Base-by-base conservation (phyloP, 306 rosid species). In the Cicer cuneatum region DNA sequence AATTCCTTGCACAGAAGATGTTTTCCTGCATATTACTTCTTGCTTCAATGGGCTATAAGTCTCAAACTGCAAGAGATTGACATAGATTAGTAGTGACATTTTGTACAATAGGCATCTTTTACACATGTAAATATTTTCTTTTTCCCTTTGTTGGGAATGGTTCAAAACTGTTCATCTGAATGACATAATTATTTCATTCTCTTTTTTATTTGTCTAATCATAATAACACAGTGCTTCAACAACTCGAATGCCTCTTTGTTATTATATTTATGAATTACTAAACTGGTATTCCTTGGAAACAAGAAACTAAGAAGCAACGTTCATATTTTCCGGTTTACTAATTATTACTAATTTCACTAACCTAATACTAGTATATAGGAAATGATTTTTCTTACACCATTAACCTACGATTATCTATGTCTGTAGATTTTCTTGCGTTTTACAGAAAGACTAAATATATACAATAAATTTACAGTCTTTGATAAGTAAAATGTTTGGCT, bases 1-100 rank as follows among this genome's bases (percentile, higher is more conserved):
- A 60, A 60, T 60, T 35, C 66, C 66, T 60, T 60, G 66, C 66
- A 60, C 11, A 0, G 66, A 60, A 60, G 43, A 60, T 33, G 21
- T 10, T 10, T 54, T 71, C 19, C 12, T 71, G 38, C 64, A 56
- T 21, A 9, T 71, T n/a, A 56, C 66, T 19, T 71, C 43, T 41
- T 5, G 10, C 41, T 41, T 71, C 41, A 41, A 42, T 40, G 66
- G 24, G 1, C 45, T 21, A n/a, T 57, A 29, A 57, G 57, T 21
- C 54, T 13, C 14, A 8, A 35, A 47, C 42, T 67, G 13, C 33
- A 21, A 8, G 7, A 21, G 61, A 68, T 4, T 48, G 35, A 69
- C 46, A 57, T 24, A 58, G 65, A 58, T 48, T 49, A 69, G 47
- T 48, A 7, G 45, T 33, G 59, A 68, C n/a, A 47, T 8, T 33